A percentile compares a stretch with the other conserved stretches of the same genome.
Evolutionary conservation across 2,329 filamentous ascomycete species (phyloP).

Genomic region (Drechslera avenae): DNA sequence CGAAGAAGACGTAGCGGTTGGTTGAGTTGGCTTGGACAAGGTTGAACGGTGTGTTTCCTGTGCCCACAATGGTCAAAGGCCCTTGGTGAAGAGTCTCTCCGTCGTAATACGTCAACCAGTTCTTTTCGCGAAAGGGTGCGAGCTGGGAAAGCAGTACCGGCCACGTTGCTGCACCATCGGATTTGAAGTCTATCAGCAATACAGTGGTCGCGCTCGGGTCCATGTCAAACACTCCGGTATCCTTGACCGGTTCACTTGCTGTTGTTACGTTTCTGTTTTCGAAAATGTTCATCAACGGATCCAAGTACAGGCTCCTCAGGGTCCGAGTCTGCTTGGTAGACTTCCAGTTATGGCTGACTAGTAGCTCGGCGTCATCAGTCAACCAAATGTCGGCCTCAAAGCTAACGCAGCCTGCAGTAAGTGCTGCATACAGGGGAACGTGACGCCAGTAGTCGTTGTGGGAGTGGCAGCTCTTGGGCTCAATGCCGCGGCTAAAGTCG

Average conservation of each 20-base stretch:
- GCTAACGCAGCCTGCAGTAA: conserved; percentile 64
- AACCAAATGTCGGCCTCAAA: conserved; percentile 75
- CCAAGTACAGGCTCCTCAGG: neutral
- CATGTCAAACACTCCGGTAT: conserved; percentile 58
- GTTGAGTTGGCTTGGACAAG: conserved; percentile 59
- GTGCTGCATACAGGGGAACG: conserved; percentile 66
- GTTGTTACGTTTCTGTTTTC: conserved; percentile 32
- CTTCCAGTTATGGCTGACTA: conserved; percentile 26
- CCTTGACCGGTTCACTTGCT: conserved; percentile 22
- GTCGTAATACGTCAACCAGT: conserved; percentile 58
- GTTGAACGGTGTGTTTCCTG: conserved; percentile 67
- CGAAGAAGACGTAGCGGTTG: conserved; percentile 68
- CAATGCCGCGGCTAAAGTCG: conserved; percentile 42
- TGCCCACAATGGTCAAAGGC: conserved; percentile 71
- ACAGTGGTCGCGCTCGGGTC: conserved; percentile 54
- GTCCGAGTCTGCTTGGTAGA: no score
- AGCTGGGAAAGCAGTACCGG: conserved; percentile 61
- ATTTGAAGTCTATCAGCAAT: conserved; percentile 74
- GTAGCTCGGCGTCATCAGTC: conserved; percentile 21
- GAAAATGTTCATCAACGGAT: conserved; percentile 52
- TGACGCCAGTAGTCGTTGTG: conserved; percentile 67
- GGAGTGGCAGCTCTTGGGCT: conserved; percentile 60
- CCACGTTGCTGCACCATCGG: conserved; percentile 58
- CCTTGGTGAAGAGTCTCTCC: conserved; percentile 57
- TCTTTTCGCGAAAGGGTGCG: conserved; percentile 61